Conservation (phyloP, 352 stramenopile genomes). For the Globisporangium parvum region DNA sequence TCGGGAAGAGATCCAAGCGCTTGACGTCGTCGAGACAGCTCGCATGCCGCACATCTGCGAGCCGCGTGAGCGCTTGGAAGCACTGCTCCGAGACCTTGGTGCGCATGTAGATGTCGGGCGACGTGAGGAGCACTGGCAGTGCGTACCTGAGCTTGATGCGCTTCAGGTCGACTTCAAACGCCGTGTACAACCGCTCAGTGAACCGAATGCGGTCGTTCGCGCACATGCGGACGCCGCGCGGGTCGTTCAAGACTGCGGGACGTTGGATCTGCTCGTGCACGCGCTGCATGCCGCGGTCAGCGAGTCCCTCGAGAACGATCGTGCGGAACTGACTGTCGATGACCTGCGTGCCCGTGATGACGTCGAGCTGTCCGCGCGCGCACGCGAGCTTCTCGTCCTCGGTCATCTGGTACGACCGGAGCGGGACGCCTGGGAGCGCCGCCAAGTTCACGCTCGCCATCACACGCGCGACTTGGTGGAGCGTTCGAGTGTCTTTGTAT, state of each 20-base stretch:
- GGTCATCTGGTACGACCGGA: constrained; percentile 80
- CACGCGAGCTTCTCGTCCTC: constrained; percentile 41
- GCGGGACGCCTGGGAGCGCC: constrained; percentile 39
- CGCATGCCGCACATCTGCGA: constrained; percentile 60
- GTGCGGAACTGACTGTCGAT: constrained; percentile 85
- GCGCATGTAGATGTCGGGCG: constrained; percentile 88
- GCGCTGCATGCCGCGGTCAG: constrained; percentile 38
- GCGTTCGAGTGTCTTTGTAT: constrained; percentile 57
- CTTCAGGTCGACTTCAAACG: constrained; percentile 87
- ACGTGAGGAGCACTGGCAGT: constrained; percentile 58
- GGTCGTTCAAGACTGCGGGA: constrained; percentile 22
- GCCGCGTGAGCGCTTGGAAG: constrained; percentile 62
- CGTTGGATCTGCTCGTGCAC: constrained; percentile 39
- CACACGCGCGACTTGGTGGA: constrained; percentile 44
- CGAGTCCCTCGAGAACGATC: constrained; percentile 83
- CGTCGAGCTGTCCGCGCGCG: constrained; percentile 58
- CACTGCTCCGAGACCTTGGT: constrained; percentile 79
- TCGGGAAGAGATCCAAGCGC: constrained; percentile 72
- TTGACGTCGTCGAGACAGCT: constrained; percentile 50
- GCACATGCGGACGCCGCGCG: constrained; percentile 50
- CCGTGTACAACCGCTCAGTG: constrained; percentile 73
- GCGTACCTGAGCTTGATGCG: constrained; percentile 84
- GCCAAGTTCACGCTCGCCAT: constrained; percentile 61
- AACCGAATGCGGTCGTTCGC: constrained; percentile 73
- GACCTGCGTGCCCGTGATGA: constrained; percentile 84